Conservation (phyloP, 257 asterid genomes). For the Nicotiana obtusifolia region DNA sequence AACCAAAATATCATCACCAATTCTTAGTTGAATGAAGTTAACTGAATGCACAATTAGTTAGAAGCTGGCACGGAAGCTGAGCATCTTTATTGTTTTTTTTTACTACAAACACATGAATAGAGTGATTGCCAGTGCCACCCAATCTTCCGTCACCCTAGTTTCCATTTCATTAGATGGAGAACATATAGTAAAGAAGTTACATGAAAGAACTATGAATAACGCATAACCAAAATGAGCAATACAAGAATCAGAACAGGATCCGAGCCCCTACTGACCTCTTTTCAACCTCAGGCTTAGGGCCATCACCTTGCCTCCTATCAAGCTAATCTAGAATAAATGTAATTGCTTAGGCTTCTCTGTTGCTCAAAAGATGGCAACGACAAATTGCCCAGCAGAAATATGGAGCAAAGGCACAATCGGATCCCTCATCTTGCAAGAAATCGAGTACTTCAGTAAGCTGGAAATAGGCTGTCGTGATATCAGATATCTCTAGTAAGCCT, state of each 20-base stretch:
- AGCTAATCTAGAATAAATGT: conserved; percentile 18
- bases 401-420: conserved; percentile 29
- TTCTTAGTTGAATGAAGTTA: conserved; percentile 5
- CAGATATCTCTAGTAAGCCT: background rate
- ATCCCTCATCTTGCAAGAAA: conserved; percentile 30
- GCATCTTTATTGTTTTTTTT: conserved; percentile 33
- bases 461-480: conserved; percentile 16
- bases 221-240: conserved; percentile 16
- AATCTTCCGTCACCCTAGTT: conserved; percentile 9
- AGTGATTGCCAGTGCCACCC: conserved; percentile 35
- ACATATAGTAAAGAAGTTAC: conserved; percentile 18
- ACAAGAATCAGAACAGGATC: conserved; percentile 22
- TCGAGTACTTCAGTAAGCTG: conserved; percentile 22
- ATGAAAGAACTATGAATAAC: conserved; percentile 20
- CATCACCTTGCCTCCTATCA: conserved; percentile 16
- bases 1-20: background rate
- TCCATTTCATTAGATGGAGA: conserved; percentile 13
- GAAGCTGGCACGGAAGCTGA: conserved; percentile 18
- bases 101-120: conserved; percentile 48
- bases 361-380: conserved; percentile 26
- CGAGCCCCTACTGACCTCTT: conserved; percentile 1
- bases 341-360: conserved; percentile 10
- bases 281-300: conserved; percentile 14
- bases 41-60: conserved; percentile 22
- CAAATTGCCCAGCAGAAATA: conserved; percentile 27